Conservation (phyloP, 805 yeast genomes). For the Groenewaldozyma salmanticensis region DNA sequence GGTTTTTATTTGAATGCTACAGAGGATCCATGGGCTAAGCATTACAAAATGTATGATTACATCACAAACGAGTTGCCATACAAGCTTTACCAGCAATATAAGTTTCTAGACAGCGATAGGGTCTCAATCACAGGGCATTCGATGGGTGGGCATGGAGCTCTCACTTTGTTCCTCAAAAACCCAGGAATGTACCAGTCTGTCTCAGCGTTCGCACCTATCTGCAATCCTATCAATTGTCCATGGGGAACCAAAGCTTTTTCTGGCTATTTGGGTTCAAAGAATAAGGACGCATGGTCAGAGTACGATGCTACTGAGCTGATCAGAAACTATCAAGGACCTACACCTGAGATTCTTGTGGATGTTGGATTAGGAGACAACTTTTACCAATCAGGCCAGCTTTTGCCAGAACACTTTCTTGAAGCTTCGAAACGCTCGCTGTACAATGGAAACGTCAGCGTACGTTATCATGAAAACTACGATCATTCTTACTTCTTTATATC, state of each 20-base stretch:
- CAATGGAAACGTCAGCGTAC: constrained; percentile 49
- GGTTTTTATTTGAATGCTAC: constrained; percentile 90
- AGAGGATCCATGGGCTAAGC: constrained; percentile 52
- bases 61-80: constrained; percentile 63
- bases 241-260: constrained; percentile 87
- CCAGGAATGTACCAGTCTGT: constrained; percentile 69
- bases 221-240: constrained; percentile 63
- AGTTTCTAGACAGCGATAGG: constrained; percentile 44
- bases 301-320: constrained; percentile 83
- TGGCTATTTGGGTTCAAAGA: constrained; percentile 58
- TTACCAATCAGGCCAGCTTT: constrained; percentile 51
- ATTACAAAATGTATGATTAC: constrained; percentile 84
- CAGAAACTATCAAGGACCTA: constrained; percentile 42
- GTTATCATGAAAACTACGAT: constrained; percentile 73
- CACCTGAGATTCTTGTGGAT: constrained; percentile 64
- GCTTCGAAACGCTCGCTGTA: constrained; percentile 54
- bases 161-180: constrained; percentile 55
- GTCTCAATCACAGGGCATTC: constrained; percentile 91
- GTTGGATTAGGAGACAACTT: constrained; percentile 76
- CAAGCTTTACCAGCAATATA: constrained; percentile 33
- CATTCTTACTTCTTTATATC: constrained; percentile 85
- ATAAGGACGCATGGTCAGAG: constrained; percentile 50
- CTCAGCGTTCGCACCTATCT: constrained; percentile 85
- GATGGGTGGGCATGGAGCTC: constrained; percentile 97
- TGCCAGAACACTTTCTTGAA: constrained; percentile 60